Percentiles rank a stretch among this genome's conserved stretches.
These are phyloP conservation scores for Fusarium pilosicola DNA, from an alignment of 2,329 filamentous ascomycete species.

Conservation along the genomic window DNA sequence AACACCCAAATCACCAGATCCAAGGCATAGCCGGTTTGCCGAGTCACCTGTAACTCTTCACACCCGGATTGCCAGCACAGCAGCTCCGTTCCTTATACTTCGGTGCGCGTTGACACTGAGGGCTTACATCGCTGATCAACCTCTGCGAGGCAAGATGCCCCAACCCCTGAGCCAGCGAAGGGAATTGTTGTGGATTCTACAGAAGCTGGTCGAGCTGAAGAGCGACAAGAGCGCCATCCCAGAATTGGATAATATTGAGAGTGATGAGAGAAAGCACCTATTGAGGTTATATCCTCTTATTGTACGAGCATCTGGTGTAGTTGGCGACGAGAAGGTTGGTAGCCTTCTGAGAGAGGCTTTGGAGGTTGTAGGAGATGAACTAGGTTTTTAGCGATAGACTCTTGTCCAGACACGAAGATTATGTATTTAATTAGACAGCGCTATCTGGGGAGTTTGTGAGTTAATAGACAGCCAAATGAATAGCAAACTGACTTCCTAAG, in stretches of 20 bases:
- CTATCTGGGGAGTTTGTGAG: neutral
- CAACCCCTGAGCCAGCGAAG: slow-evolving; percentile 83
- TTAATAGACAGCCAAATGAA: neutral
- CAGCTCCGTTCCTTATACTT: slow-evolving; percentile 83
- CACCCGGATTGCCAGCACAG: slow-evolving; percentile 75
- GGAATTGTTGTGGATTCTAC: slow-evolving; percentile 79
- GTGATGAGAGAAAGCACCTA: slow-evolving; percentile 76
- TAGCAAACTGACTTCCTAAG: neutral
- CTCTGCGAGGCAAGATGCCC: slow-evolving; percentile 87
- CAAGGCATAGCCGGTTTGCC: slow-evolving; percentile 32
- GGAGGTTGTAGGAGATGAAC: slow-evolving; percentile 68
- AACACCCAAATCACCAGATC: slow-evolving; percentile 54
- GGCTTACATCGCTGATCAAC: slow-evolving; percentile 89
- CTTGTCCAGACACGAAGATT: neutral
- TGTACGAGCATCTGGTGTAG: slow-evolving; percentile 66
- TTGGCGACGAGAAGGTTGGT: slow-evolving; percentile 70
- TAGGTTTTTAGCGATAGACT: slow-evolving; percentile 33
- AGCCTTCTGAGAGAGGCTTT: slow-evolving; percentile 68
- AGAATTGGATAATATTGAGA: slow-evolving; percentile 59
- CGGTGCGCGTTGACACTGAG: slow-evolving; percentile 84
- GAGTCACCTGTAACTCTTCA: slow-evolving; percentile 50
- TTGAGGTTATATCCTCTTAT: slow-evolving; percentile 83
- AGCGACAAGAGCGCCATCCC: slow-evolving; percentile 78
- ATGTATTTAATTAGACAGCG: slow-evolving; percentile 1
- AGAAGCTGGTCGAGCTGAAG: slow-evolving; percentile 71